These are phyloP conservation scores for Diaporthe sp. DNA, from an alignment of 2,329 filamentous ascomycete genomes.

Conservation along the genomic window DNA sequence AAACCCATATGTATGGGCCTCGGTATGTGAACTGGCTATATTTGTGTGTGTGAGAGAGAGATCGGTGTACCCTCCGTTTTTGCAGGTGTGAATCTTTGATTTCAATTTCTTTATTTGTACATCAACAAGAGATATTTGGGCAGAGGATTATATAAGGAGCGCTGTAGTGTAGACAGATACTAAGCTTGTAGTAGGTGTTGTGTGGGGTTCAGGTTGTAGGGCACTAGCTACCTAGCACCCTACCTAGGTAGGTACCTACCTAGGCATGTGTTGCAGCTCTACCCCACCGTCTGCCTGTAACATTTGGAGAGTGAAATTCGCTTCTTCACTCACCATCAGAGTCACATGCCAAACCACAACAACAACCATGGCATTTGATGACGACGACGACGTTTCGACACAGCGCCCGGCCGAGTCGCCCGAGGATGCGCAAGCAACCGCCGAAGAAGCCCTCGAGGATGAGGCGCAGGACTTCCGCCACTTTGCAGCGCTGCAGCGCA, in stretches of 20 bases:
- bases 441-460: conserved; percentile 77
- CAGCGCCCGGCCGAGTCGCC: conserved; percentile 42
- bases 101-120: too few species aligned
- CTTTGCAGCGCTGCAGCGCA: conserved; percentile 66
- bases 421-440: conserved; percentile 48
- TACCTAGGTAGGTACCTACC: neutral
- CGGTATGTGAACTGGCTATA: too few species aligned
- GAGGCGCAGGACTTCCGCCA: conserved; percentile 90
- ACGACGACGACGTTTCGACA: conserved; percentile 45
- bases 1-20: too few species aligned
- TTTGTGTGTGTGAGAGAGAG: too few species aligned
- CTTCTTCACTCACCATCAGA: neutral
- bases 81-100: too few species aligned
- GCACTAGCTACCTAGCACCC: neutral
- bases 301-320: neutral
- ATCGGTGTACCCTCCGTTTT: too few species aligned
- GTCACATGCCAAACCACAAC: neutral
- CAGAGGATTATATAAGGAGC: too few species aligned
- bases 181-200: too few species aligned
- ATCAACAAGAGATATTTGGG: too few species aligned
- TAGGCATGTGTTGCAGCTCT: neutral
- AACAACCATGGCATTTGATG: conserved; percentile 46
- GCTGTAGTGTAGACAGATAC: too few species aligned
- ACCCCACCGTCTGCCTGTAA: conserved; percentile 7
- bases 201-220: too few species aligned